phyloP scores from a whole-genome alignment of 139 green algal species.

The Micractinium sp. region DNA sequence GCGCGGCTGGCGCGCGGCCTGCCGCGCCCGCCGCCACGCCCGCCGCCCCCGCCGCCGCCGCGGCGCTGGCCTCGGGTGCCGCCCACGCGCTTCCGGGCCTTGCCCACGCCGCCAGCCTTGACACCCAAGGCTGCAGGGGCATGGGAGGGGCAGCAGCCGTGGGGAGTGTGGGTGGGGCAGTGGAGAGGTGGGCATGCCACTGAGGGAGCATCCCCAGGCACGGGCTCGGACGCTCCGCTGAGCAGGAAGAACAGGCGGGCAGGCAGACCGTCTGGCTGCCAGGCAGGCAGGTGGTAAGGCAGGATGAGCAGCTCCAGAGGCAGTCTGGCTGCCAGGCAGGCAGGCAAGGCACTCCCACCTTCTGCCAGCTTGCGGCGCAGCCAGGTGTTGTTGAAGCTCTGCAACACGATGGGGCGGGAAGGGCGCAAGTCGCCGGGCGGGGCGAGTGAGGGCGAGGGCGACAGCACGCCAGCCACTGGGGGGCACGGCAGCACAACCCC shows the following conservation, averaged over 20 bases:
- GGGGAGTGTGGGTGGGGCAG: background rate
- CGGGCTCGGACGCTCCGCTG: too few relatives aligned
- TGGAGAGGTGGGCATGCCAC: background rate
- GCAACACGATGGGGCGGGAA: background rate
- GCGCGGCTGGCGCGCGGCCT: background rate
- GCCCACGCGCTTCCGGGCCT: background rate
- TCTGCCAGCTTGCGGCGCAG: constrained; percentile 55
- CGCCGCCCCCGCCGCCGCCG: background rate
- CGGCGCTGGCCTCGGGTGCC: background rate
- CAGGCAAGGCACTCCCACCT: constrained; percentile 2
- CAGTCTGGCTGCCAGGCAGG: background rate
- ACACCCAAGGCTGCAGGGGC: constrained; percentile 23
- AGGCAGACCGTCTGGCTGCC: too few relatives aligned
- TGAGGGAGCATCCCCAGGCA: background rate
- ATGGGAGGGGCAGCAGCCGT: background rate
- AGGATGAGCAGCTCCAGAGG: too few relatives aligned
- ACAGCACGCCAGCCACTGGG: background rate
- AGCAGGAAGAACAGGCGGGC: too few relatives aligned
- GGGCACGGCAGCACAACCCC: background rate
- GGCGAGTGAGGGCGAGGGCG: background rate
- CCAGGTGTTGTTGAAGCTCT: constrained; percentile 57
- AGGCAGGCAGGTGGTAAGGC: too few relatives aligned
- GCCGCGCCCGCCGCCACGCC: background rate
- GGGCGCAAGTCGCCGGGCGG: background rate
- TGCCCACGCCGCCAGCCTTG: background rate